phyloP scores from a whole-genome alignment of 2,329 filamentous ascomycete species.

The Rugonectria rugulosa region DNA sequence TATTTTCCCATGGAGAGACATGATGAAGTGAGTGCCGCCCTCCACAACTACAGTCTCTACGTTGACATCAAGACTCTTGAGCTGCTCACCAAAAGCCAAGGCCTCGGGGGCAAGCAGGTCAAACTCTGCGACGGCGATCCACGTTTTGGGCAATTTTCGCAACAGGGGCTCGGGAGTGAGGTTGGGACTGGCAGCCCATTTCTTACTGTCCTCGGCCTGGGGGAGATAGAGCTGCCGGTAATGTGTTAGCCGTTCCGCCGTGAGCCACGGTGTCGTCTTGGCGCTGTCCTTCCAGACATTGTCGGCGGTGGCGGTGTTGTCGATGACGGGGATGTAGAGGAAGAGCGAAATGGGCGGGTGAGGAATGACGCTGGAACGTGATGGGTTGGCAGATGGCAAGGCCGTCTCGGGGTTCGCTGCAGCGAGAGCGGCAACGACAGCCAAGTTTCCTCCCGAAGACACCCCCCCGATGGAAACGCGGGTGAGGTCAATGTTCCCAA shows the following conservation, averaged over 20 bases:
- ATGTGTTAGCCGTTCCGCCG: conserved; percentile 44
- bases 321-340: conserved; percentile 44
- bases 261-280: conserved; percentile 44
- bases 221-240: conserved; percentile 47
- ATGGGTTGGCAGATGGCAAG: conserved; percentile 30
- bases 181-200: conserved; percentile 45
- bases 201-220: conserved; percentile 28
- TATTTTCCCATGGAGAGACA: conserved; percentile 37
- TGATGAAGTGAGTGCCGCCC: conserved; percentile 37
- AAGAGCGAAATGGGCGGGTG: conserved; percentile 25
- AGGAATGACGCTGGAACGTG: conserved; percentile 14
- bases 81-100: conserved; percentile 36
- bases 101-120: conserved; percentile 46
- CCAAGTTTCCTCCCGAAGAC: conserved; percentile 41
- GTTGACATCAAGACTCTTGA: conserved; percentile 33
- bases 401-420: conserved; percentile 19
- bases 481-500: conserved; percentile 34
- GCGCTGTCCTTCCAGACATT: conserved; percentile 36
- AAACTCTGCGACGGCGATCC: conserved; percentile 43
- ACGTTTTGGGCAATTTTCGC: conserved; percentile 39
- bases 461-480: conserved; percentile 42
- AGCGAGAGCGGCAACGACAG: conserved; percentile 33
- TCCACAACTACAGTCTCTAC: conserved; percentile 28
- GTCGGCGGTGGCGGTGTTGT: conserved; percentile 43
- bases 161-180: conserved; percentile 36